Evolutionary conservation across 495 filamentous ascomycete species (phyloP), one percentile per base, ranked within the genome.

Genomic region (Penicillium herquei): DNA sequence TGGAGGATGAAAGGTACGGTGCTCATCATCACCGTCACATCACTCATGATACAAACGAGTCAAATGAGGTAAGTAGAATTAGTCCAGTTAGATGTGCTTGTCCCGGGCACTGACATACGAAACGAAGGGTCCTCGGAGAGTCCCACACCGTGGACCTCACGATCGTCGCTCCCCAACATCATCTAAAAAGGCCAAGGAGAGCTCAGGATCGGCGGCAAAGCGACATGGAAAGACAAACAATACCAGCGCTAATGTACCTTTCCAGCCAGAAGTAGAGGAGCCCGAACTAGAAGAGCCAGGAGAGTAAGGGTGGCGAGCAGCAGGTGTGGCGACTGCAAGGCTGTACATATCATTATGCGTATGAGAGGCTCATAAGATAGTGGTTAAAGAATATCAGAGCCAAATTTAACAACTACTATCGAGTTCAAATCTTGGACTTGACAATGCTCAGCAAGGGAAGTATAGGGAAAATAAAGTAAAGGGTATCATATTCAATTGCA

Each of bases 171-270:
- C 63, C 3, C 63, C 63, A 7, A 56, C 54, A 17, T 17, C 59
- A 13, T 63, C 59, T 7, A 55, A 53, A 3, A 56, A 51, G 37
- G 50, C 59, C 1, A 39, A 33, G 14, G 59, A 49, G 9, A 58
- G 56, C 21, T 56, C 56, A 3, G 63, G 63, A 7, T 66, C 63
- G n/a, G 59, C 59, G 10, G 21, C 59, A 14, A 55, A 56, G 42
- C 44, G 63, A 49, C 50, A 46, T 7, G 39, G 32, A 45, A 51
- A 21, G 10, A 34, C 41, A n/a, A 61, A 55, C 30, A 45, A 26
- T 12, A 39, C n/a, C n/a, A 49, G 49, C 18, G 21, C 21, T 26
- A 1, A 26, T 26, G 21, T 26, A 26, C 21, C 21, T 26, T 26
- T 4, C 21, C 21, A 26, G 21, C 21, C 21, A 26, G 21, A 26